Conservation (phyloP, 805 yeast genomes). For the Metschnikowia gelsemii region DNA sequence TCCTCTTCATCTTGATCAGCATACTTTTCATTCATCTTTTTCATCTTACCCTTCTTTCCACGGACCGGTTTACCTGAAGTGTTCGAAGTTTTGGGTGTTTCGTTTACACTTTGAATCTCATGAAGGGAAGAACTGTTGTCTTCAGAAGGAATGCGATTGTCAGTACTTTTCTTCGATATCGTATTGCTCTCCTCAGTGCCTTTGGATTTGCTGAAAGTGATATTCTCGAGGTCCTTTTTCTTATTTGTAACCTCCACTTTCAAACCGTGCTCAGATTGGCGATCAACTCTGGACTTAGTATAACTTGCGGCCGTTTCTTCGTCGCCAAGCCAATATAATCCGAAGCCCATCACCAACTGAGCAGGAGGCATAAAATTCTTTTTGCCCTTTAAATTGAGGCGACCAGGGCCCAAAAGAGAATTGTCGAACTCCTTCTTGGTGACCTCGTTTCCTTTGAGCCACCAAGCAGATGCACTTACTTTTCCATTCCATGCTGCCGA, state of each 20-base stretch:
- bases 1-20: slow-evolving; percentile 93
- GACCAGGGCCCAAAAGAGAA: slow-evolving; percentile 58
- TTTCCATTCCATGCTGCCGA: slow-evolving; percentile 91
- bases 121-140: neutral
- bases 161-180: neutral
- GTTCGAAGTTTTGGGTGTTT: neutral
- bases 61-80: slow-evolving; percentile 48
- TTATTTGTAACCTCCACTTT: slow-evolving; percentile 35
- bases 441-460: slow-evolving; percentile 65
- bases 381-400: slow-evolving; percentile 53
- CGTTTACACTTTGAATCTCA: neutral
- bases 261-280: slow-evolving; percentile 40
- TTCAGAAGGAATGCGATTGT: neutral
- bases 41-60: slow-evolving; percentile 82
- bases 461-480: slow-evolving; percentile 81
- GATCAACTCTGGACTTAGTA: slow-evolving; percentile 27
- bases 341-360: slow-evolving; percentile 90
- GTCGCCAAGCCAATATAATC: slow-evolving; percentile 70
- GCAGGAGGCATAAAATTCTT: slow-evolving; percentile 69
- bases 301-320: slow-evolving; percentile 47
- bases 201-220: slow-evolving; percentile 8
- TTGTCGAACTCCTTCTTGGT: slow-evolving; percentile 69
- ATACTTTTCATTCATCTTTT: slow-evolving; percentile 79
- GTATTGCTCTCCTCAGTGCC: slow-evolving; percentile 1
- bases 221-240: slow-evolving; percentile 37